phyloP scores from a whole-genome alignment of 1,284 basidiomycete genomes.

The Xanthoconium separans region DNA sequence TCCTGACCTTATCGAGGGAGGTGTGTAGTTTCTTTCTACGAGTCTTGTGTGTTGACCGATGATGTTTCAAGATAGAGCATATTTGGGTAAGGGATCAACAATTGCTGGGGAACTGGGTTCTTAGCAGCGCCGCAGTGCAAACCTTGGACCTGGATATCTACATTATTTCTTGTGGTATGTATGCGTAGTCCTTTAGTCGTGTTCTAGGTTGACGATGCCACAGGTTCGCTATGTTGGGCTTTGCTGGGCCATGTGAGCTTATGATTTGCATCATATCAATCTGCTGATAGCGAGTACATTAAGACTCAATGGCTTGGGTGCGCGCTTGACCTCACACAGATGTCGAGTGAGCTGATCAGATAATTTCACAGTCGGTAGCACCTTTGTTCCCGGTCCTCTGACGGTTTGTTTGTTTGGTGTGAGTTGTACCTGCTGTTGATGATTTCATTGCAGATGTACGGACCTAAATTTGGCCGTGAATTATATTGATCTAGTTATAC shows the following conservation, averaged over 20 bases:
- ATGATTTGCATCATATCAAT: not conserved
- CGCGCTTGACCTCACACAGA: not conserved
- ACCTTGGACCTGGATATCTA: conserved; percentile 13
- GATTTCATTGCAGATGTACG: not conserved
- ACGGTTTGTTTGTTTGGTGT: not conserved
- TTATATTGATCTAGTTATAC: not conserved
- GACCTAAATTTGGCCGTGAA: not conserved
- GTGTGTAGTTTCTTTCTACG: not conserved
- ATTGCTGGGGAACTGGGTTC: not conserved
- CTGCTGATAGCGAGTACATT: not conserved
- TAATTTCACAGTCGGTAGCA: not conserved
- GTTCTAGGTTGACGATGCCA: not conserved
- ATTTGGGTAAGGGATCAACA: conserved; percentile 7
- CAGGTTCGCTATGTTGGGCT: conserved; percentile 18
- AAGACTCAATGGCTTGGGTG: conserved; percentile 6
- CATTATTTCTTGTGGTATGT: conserved; percentile 10
- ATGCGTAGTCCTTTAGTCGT: not conserved
- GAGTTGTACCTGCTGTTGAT: not conserved
- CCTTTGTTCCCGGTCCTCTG: not conserved
- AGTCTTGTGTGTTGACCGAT: not conserved
- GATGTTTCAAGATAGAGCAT: conserved; percentile 10
- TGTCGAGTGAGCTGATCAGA: not conserved
- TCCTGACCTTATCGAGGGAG: conserved; percentile 9
- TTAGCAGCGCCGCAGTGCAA: not conserved
- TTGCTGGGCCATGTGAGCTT: conserved; percentile 10